A percentile compares a stretch with the other conserved stretches of the same genome.
phyloP scores from a whole-genome alignment of 2,329 filamentous ascomycete species.

The Phialocephala subalpina region DNA sequence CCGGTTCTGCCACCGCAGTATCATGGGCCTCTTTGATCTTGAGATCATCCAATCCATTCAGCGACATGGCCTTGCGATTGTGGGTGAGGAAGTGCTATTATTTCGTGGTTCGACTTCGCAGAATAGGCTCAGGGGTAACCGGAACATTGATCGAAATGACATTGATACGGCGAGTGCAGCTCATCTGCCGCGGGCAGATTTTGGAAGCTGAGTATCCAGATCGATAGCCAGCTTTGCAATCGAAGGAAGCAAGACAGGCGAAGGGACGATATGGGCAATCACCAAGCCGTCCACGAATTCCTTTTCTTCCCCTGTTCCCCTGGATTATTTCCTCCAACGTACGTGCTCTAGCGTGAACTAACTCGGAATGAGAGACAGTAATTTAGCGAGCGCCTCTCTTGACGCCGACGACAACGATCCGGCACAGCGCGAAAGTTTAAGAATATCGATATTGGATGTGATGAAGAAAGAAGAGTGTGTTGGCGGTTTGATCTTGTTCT shows the following conservation, averaged over 20 bases:
- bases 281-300: constrained; percentile 9
- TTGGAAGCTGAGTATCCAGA: constrained; percentile 27
- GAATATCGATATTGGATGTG: constrained; percentile 5
- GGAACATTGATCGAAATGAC: constrained; percentile 30
- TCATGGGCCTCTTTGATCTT: constrained; percentile 87
- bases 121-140: constrained; percentile 39
- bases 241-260: constrained; percentile 8
- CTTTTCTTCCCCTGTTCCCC: constrained; percentile 22
- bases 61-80: constrained; percentile 72
- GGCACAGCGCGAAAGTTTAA: constrained; percentile 10
- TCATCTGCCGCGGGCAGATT: constrained; percentile 36
- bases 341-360: constrained; percentile 23
- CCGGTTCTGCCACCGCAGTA: constrained; percentile 79
- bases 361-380: constrained; percentile 16
- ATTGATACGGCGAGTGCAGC: constrained; percentile 40
- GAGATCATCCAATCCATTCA: constrained; percentile 90
- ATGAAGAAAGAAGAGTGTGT: not conserved
- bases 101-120: constrained; percentile 23
- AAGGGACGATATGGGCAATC: constrained; percentile 2
- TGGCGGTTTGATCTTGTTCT: constrained; percentile 6
- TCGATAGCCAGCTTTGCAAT: constrained; percentile 10
- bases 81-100: constrained; percentile 19
- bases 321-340: constrained; percentile 3
- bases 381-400: constrained; percentile 13
- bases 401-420: constrained; percentile 2